A percentile compares a stretch with the other conserved stretches of the same genome.
phyloP scores from a whole-genome alignment of 1,139 yeast species.

The Lodderomyces elongisporus region DNA sequence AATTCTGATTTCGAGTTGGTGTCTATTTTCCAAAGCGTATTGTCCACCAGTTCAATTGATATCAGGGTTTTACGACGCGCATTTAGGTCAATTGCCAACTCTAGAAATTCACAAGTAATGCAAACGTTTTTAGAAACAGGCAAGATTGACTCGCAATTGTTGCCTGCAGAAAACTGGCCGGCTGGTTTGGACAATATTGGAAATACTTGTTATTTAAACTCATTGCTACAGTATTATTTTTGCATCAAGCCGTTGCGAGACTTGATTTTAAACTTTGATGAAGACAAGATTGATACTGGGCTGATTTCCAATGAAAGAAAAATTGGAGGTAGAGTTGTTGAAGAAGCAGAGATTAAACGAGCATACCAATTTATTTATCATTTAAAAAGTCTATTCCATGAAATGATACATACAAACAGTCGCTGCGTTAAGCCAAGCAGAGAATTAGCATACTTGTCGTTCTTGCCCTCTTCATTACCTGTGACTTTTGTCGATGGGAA shows the following conservation, averaged over 20 bases:
- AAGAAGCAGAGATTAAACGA: conserved; percentile 65
- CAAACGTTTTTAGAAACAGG: conserved; percentile 53
- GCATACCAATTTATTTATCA: conserved; percentile 78
- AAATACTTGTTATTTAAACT: conserved; percentile 89
- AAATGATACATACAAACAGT: conserved; percentile 58
- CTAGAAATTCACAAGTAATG: conserved; percentile 49
- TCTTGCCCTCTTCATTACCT: conserved; percentile 67
- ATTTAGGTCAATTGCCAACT: conserved; percentile 43
- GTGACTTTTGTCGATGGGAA: conserved; percentile 45
- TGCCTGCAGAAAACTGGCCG: conserved; percentile 72
- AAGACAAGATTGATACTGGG: conserved; percentile 17
- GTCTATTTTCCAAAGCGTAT: conserved; percentile 45
- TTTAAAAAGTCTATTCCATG: conserved; percentile 60
- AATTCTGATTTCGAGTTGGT: conserved; percentile 56
- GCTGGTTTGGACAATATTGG: conserved; percentile 93
- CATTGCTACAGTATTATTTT: conserved; percentile 83
- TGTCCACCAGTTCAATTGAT: conserved; percentile 22
- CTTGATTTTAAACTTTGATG: conserved; percentile 52
- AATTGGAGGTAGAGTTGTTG: conserved; percentile 83
- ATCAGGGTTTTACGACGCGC: conserved; percentile 48
- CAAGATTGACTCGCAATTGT: conserved; percentile 50
- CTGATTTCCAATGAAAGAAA: conserved; percentile 37
- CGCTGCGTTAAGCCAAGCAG: conserved; percentile 76
- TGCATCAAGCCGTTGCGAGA: conserved; percentile 78
- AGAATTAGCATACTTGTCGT: conserved; percentile 83